Evolutionary conservation across 352 stramenopile species (phyloP).

Genomic region (Phytophthora sojae): DNA sequence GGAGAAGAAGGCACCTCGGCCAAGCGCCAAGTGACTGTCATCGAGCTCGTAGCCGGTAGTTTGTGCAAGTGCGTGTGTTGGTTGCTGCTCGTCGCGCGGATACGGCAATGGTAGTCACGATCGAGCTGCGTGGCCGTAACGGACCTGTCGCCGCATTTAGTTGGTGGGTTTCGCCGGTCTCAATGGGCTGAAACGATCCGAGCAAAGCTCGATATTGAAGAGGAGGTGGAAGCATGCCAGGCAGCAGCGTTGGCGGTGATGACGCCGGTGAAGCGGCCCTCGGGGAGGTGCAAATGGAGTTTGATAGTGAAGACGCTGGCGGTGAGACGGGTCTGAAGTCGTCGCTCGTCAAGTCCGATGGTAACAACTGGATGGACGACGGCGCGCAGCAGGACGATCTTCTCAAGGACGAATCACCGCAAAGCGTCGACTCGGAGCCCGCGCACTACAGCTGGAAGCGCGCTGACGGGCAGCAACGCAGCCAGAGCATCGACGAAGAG

Average conservation of each 20-base stretch:
- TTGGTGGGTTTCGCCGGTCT: slow-evolving; percentile 7
- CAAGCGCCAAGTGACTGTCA: no score
- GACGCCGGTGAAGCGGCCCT: slow-evolving; percentile 10
- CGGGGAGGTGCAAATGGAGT: slow-evolving; percentile 15
- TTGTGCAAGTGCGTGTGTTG: no score
- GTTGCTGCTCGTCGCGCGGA: no score
- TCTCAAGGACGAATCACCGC: slow-evolving; percentile 16
- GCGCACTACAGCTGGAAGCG: slow-evolving; percentile 72
- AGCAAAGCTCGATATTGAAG: not conserved
- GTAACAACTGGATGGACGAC: slow-evolving; percentile 31
- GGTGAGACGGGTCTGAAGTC: slow-evolving; percentile 26
- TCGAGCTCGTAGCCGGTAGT: no score
- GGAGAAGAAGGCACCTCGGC: no score
- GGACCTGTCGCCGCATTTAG: slow-evolving; percentile 13
- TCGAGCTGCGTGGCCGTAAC: slow-evolving; percentile 1
- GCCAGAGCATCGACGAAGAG: slow-evolving; percentile 36
- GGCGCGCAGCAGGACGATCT: slow-evolving; percentile 23
- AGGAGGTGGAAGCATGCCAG: slow-evolving; percentile 22
- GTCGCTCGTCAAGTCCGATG: slow-evolving; percentile 27
- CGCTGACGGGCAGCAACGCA: slow-evolving; percentile 53
- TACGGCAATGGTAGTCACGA: no score
- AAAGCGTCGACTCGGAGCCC: slow-evolving; percentile 32
- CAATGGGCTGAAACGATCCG: slow-evolving; percentile 17
- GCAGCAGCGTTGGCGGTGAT: slow-evolving; percentile 5
- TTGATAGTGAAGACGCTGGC: slow-evolving; percentile 7